A percentile compares a stretch with the other conserved stretches of the same genome.
Evolutionary conservation across 495 filamentous ascomycete species (phyloP).

Genomic region (Penicillium verhagenii): DNA sequence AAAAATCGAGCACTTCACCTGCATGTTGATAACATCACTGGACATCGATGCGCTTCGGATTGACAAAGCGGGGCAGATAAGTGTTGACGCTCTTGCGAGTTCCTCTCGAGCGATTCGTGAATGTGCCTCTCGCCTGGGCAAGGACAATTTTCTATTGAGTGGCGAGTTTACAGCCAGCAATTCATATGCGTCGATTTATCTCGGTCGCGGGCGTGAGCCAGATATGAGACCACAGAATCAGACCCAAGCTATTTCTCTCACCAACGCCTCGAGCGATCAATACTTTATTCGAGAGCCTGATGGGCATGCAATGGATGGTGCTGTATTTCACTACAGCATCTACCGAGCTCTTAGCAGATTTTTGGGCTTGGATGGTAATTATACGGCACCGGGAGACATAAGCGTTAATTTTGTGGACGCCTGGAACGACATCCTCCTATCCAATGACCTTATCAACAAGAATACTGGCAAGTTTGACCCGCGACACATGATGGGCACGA

Average conservation of each 20-base stretch:
- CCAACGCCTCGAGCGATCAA: conserved; percentile 41
- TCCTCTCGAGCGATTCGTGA: conserved; percentile 53
- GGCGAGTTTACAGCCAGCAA: conserved; percentile 67
- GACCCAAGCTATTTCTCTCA: conserved; percentile 44
- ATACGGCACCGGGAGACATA: conserved; percentile 57
- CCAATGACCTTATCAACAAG: conserved; percentile 64
- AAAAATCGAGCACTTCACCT: conserved; percentile 62
- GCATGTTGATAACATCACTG: conserved; percentile 58
- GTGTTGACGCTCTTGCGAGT: conserved; percentile 59
- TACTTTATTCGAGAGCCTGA: conserved; percentile 58
- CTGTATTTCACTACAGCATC: conserved; percentile 68
- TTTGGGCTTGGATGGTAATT: conserved; percentile 60
- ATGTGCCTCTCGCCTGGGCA: conserved; percentile 54
- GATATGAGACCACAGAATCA: conserved; percentile 39
- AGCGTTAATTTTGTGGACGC: conserved; percentile 55
- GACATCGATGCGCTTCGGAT: conserved; percentile 69
- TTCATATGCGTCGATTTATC: conserved; percentile 60
- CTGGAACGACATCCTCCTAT: conserved; percentile 57
- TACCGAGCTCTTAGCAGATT: conserved; percentile 67
- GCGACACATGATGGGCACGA: conserved; percentile 65
- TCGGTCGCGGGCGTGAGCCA: conserved; percentile 62
- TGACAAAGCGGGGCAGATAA: conserved; percentile 65
- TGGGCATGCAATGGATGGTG: conserved; percentile 59
- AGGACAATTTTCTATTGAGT: conserved; percentile 63
- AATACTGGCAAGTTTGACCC: conserved; percentile 68